Evolutionary conservation across 2,329 filamentous ascomycete genomes (phyloP).

Genomic region (Fusarium sp.): DNA sequence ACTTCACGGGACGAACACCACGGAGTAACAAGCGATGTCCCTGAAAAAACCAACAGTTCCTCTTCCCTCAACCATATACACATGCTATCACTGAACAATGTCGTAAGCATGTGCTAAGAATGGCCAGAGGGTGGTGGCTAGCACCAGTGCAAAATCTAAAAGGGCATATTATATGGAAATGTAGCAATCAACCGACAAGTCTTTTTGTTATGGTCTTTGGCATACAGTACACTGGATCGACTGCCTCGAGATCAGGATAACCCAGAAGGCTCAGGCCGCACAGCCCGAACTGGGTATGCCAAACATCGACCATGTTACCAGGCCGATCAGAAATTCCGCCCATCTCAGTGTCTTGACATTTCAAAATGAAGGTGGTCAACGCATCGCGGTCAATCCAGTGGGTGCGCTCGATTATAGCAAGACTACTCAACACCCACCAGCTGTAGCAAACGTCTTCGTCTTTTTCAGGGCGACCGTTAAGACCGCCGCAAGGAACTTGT

Average conservation of each 20-base stretch:
- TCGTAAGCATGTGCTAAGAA: slow-evolving; percentile 75
- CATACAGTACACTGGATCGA: slow-evolving; percentile 91
- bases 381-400: slow-evolving; percentile 94
- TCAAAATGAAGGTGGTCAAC: slow-evolving; percentile 83
- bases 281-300: slow-evolving; percentile 91
- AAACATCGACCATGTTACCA: slow-evolving; percentile 96
- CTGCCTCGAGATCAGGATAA: slow-evolving; percentile 79
- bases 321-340: slow-evolving; percentile 93
- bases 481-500: slow-evolving; percentile 85
- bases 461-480: slow-evolving; percentile 97
- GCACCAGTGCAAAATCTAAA: background rate
- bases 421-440: slow-evolving; percentile 96
- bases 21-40: slow-evolving; percentile 40
- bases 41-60: slow-evolving; percentile 47
- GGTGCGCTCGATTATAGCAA: slow-evolving; percentile 86
- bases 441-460: slow-evolving; percentile 97
- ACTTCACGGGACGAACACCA: slow-evolving; percentile 47
- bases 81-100: slow-evolving; percentile 63
- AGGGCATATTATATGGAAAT: background rate
- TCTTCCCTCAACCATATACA: slow-evolving; percentile 80
- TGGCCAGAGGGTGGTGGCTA: slow-evolving; percentile 66
- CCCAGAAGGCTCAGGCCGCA: slow-evolving; percentile 88
- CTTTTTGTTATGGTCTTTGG: slow-evolving; percentile 74
- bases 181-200: slow-evolving; percentile 58
- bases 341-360: slow-evolving; percentile 84